Evolutionary conservation across 2,329 filamentous ascomycete species (phyloP), one percentile per base, ranked within the genome.

Genomic region (Neofusicoccum cordaticola): DNA sequence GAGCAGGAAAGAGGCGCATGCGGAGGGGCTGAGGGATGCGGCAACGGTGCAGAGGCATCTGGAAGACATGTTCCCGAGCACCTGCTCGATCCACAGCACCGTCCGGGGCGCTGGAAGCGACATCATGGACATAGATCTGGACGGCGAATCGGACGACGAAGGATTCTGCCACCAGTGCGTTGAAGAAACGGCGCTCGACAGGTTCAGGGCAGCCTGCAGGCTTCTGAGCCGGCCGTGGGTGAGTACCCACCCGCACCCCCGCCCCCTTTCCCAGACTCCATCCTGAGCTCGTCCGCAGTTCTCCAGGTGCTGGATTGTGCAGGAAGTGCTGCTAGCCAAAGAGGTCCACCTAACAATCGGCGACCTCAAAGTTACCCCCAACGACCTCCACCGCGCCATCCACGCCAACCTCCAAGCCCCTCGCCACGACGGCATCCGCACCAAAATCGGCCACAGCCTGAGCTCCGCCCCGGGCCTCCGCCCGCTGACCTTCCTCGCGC

Each of bases 271-370:
- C 27, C 27, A 5, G 2, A 31, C 27, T 7, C 27, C 27, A 7
- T 31, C 27, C 27, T 31, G 27, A 31, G 27, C 27, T 5, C 27
- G 9, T 7, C 17, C 13, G 34, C 13, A 62, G 58, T 62, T 62
- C 45, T 35, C n/a, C 31, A 52, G 61, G 17, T 52, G 35, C 48
- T 63, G 61, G 61, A 45, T 45, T 45, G 61, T 27, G 22, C 61
- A 44, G 19, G 61, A 63, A 63, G 61, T 63, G 9, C 35, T 63
- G 31, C 27, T 63, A 8, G 47, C 61, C n/a, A 53, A 45, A 53
- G 39, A 63, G 17, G 48, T 63, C 17, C 35, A 52, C 39, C 15
- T 63, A n/a, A 37, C 35, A n/a, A 15, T 53, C 13, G 61, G 61
- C 15, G 41, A 53, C 17, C 4, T 12, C 35, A 19, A 11, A 22